Evolutionary conservation across 192 early-diverging fungal genomes (phyloP).

Genomic region (Entrophospora sp.): DNA sequence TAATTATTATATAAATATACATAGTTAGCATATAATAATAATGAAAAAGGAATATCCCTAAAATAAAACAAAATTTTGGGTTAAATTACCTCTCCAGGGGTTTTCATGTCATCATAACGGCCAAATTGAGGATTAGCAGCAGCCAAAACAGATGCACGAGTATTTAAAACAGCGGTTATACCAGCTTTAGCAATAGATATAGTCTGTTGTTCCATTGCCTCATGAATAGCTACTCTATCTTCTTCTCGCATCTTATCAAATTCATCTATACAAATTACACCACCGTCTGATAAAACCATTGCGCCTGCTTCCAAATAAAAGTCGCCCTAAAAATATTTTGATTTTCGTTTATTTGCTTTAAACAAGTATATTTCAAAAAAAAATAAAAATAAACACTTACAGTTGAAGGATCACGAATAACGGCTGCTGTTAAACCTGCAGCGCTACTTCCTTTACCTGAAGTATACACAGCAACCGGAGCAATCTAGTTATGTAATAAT

Average conservation of each 20-base stretch:
- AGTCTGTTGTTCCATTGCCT: slow-evolving; percentile 99
- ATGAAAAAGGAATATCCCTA: neutral
- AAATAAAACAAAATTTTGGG: neutral
- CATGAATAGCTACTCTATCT: slow-evolving; percentile 99
- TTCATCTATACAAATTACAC: slow-evolving; percentile 99
- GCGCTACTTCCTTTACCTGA: slow-evolving; percentile 98
- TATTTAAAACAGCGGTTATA: slow-evolving; percentile 97
- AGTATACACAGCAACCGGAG: slow-evolving; percentile 97
- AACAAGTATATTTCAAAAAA: neutral
- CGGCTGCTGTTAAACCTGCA: slow-evolving; percentile 97
- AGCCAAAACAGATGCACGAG: slow-evolving; percentile 91
- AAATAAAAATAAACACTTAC: slow-evolving; percentile 33
- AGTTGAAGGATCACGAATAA: slow-evolving; percentile 82
- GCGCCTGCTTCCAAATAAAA: slow-evolving; percentile 98
- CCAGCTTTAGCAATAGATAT: slow-evolving; percentile 99
- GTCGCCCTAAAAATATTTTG: slow-evolving; percentile 68
- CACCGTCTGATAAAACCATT: slow-evolving; percentile 98
- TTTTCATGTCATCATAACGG: slow-evolving; percentile 96
- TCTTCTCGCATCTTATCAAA: slow-evolving; percentile 99
- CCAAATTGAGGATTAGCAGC: slow-evolving; percentile 99
- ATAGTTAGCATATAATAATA: neutral
- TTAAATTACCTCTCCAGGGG: slow-evolving; percentile 73
- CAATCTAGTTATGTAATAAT: slow-evolving; percentile 37
- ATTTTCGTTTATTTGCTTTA: neutral
- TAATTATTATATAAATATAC: slow-evolving; percentile 12